Conservation (phyloP, 495 filamentous ascomycete species). For the Articulospora tetracladia region DNA sequence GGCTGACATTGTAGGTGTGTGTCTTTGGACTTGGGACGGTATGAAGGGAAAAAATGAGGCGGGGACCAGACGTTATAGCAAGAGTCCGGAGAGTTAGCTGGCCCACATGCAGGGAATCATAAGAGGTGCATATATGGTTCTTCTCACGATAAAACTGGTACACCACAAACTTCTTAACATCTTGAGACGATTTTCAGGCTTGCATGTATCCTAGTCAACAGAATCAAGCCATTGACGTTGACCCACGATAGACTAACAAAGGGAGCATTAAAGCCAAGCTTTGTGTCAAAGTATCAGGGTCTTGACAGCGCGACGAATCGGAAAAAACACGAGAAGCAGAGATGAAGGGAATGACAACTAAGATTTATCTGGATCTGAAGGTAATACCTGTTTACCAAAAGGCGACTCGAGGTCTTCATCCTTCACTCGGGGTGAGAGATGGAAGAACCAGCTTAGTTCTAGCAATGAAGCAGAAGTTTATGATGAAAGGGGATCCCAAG, state of each 20-base stretch:
- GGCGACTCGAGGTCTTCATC: background rate
- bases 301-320: background rate
- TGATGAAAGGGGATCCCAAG: background rate
- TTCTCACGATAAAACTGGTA: background rate
- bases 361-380: background rate
- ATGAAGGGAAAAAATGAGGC: background rate
- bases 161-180: background rate
- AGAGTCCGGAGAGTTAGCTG: background rate
- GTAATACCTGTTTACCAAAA: too few relatives aligned
- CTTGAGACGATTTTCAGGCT: background rate
- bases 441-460: background rate
- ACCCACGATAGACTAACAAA: background rate
- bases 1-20: too few relatives aligned
- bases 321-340: background rate
- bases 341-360: background rate
- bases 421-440: background rate
- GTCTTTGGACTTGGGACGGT: background rate
- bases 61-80: background rate
- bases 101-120: background rate
- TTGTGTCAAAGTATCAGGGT: background rate
- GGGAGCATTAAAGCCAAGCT: background rate
- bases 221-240: background rate
- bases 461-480: background rate
- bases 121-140: background rate
- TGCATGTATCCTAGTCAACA: background rate